Evolutionary conservation across 2,329 filamentous ascomycete genomes (phyloP), one percentile per base, ranked within the genome.

Genomic region (Ophiostoma ulmi): DNA sequence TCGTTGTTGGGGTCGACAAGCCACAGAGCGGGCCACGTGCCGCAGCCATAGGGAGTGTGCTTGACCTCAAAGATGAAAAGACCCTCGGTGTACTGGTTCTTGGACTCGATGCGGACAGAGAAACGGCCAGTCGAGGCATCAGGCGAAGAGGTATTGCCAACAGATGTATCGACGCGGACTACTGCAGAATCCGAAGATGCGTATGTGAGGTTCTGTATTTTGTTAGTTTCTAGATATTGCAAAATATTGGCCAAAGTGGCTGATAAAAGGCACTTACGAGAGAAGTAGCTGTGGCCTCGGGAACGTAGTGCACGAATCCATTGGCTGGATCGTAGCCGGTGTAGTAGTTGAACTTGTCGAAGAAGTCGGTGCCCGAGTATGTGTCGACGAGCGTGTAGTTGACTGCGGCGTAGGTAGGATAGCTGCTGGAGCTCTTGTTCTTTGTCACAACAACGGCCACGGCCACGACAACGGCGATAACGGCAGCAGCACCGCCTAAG

Each of bases 21-120:
- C 89, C 89, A 91, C 13, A 91, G 82, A 0, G 89, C 84, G 1
- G 87, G 87, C 89, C 87, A 91, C 31, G 84, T 87, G 3, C 83
- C 87, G 75, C 88, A 90, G 61, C 87, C 88, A 75, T 82, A 86
- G 0, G 88, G 88, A 0, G 85, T 86, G 78, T 90, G 88, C 72
- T 84, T 82, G 73, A 90, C 81, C 75, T 90, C 87, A 75, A 90
- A 90, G 75, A 90, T 80, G 79, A 90, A 90, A n/a, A 90, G 84
- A 0, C 88, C 88, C n/a, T 77, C 79, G 75, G 87, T 78, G 78
- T 89, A 90, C 64, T 84, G 84, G 64, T 78, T 80, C 75, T 86
- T 88, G 48, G 88, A 90, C 72, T 86, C 83, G 70, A 90, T 80
- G 17, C 88, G 87, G 17, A 90, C 87, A 0, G 87, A 89, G 78